Percentiles rank a stretch among this genome's conserved stretches.
These are phyloP conservation scores for Cladorrhinum sp. DNA, from an alignment of 2,329 filamentous ascomycete species.

Conservation along the genomic window DNA sequence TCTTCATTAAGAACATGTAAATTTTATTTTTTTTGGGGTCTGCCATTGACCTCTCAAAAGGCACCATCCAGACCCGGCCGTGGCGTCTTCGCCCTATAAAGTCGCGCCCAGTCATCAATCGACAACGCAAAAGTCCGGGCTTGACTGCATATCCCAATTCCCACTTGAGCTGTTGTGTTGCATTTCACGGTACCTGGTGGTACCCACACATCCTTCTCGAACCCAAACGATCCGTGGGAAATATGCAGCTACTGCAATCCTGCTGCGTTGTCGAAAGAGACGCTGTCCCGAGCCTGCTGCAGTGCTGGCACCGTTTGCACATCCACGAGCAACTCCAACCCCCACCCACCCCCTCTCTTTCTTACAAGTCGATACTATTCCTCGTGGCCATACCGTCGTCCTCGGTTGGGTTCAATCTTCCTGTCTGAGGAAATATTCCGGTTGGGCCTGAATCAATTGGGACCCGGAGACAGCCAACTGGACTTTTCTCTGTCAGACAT, in stretches of 20 bases:
- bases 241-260: too few species aligned
- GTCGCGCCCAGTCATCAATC: constrained; percentile 44
- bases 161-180: constrained; percentile 26
- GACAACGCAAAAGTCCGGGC: constrained; percentile 27
- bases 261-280: constrained; percentile 19
- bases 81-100: constrained; percentile 36
- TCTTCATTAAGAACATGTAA: too few species aligned
- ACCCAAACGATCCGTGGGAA: too few species aligned
- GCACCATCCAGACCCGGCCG: constrained; percentile 23
- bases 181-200: constrained; percentile 26
- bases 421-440: too few species aligned
- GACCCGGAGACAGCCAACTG: background rate
- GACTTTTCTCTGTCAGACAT: constrained; percentile 15
- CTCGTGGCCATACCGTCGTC: too few species aligned
- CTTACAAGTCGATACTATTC: too few species aligned
- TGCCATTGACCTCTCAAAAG: constrained; percentile 27
- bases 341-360: too few species aligned
- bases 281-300: background rate
- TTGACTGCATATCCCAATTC: constrained; percentile 29
- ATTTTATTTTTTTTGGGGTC: too few species aligned
- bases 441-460: background rate
- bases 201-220: constrained; percentile 27
- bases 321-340: background rate
- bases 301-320: background rate
- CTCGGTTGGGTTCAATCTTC: too few species aligned